Base-by-base conservation (phyloP, 495 filamentous ascomycete genomes). In the Lasiosphaeriaceae sp. region DNA sequence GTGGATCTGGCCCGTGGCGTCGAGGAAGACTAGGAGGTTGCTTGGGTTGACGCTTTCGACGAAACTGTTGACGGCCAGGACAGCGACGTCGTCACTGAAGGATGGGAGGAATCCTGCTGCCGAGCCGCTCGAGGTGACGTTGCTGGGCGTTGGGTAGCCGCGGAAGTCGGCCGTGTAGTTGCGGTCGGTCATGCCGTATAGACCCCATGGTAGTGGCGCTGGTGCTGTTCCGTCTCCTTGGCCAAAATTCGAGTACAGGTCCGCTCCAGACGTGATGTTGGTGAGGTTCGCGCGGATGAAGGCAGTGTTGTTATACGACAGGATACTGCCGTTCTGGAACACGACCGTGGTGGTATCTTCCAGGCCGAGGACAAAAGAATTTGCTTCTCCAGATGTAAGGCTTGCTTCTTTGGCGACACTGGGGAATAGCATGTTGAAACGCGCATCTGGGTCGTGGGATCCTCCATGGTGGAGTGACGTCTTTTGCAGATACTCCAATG, bases 401-500 rank as follows among this genome's bases (percentile, higher is more conserved):
- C 19, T 54, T 29, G 46, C 55, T 20, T 48, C 35, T 20, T 48
- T 56, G 16, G 52, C 29, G 0, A 61, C 11, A 14, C 45, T 61
- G 2, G 21, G 55, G 16, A 66, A 60, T 2, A 66, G 26, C 11
- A 47, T 19, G 47, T 68, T 68, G 57, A 63, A 75, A 9, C 63
- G 66, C 11, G 72, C 63, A 41, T 72, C 71, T 1, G 64, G 62
- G 39, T 75, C 72, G 12, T 75, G 71, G 9, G 37, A 22, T 7
- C 19, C 17, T 21, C 48, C 47, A 12, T 9, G 35, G 2, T 11
- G 17, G 4, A 52, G 11, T 11, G 64, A 52, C 2, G 17, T 20
- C 19, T 26, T 52, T 19, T 47, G 31, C 20, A 66, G 31, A n/a
- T 51, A 66, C 11, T 61, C 55, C 0, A 52, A 11, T 0, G 55